Evolutionary conservation across 805 yeast genomes (phyloP).

Genomic region (Osmozyma mogii): DNA sequence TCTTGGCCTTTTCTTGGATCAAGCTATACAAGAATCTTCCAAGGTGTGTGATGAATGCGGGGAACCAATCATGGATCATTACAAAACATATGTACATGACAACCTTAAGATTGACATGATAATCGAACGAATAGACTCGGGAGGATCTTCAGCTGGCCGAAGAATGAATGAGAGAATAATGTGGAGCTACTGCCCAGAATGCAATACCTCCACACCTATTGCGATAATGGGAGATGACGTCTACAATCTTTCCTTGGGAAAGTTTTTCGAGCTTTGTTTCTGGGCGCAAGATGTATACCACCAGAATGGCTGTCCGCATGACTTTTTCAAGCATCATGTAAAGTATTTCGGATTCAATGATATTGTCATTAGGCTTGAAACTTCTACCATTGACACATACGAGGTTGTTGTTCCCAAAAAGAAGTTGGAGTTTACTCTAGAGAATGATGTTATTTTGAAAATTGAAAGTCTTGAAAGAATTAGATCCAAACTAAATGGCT

Average conservation of each 20-base stretch:
- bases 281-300: conserved; percentile 49
- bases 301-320: conserved; percentile 57
- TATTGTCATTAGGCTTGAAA: conserved; percentile 71
- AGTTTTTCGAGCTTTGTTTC: conserved; percentile 78
- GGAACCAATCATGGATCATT: conserved; percentile 61
- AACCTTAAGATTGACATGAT: conserved; percentile 72
- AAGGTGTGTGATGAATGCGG: conserved; percentile 78
- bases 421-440: conserved; percentile 63
- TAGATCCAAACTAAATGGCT: conserved; percentile 41
- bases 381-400: conserved; percentile 63
- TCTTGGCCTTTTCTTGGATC: conserved; percentile 83
- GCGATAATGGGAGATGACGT: conserved; percentile 78
- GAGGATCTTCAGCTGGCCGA: too few relatives aligned
- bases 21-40: conserved; percentile 58
- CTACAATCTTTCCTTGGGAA: conserved; percentile 89
- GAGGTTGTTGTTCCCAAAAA: conserved; percentile 75
- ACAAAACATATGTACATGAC: conserved; percentile 83
- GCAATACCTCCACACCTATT: conserved; percentile 69
- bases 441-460: conserved; percentile 61
- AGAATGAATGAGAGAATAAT: conserved; percentile 60
- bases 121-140: conserved; percentile 43
- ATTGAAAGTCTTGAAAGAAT: conserved; percentile 52
- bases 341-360: conserved; percentile 80
- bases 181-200: conserved; percentile 87
- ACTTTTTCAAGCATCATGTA: conserved; percentile 72